Conservation (phyloP, 2,329 filamentous ascomycete genomes). For the Phaeosphaeriaceae sp. region DNA sequence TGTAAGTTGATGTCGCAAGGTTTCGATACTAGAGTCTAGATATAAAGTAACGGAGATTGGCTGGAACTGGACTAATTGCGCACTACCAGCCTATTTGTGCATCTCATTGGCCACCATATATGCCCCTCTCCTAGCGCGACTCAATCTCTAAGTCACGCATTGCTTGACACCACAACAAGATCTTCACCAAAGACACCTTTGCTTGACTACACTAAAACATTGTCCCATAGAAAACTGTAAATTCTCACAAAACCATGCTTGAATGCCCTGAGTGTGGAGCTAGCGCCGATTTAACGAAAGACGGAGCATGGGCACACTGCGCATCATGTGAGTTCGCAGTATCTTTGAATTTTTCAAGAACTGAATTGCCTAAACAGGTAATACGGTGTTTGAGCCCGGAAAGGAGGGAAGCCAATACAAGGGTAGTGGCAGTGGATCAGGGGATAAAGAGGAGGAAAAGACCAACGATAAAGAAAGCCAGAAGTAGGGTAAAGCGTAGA, state of each 20-base stretch:
- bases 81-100: no score
- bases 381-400: constrained; percentile 36
- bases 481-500: constrained; percentile 1
- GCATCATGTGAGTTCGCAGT: constrained; percentile 29
- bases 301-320: constrained; percentile 37
- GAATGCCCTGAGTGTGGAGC: constrained; percentile 38
- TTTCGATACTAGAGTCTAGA: no score
- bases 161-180: background rate
- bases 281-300: constrained; percentile 35
- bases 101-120: background rate
- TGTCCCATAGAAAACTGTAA: background rate
- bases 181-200: background rate
- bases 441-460: constrained; percentile 33
- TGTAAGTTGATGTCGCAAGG: constrained; percentile 4
- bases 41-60: no score
- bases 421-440: constrained; percentile 32
- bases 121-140: background rate
- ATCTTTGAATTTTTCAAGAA: background rate
- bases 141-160: background rate
- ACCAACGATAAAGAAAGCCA: constrained; percentile 13
- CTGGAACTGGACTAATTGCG: no score
- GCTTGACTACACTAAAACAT: background rate
- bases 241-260: constrained; percentile 19
- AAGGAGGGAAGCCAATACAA: constrained; percentile 35
- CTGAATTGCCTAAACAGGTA: constrained; percentile 16